A percentile compares a stretch with the other conserved stretches of the same genome.
These are phyloP conservation scores for Ajuga reptans DNA, from an alignment of 305 asterid genomes.

Conservation along the genomic window DNA sequence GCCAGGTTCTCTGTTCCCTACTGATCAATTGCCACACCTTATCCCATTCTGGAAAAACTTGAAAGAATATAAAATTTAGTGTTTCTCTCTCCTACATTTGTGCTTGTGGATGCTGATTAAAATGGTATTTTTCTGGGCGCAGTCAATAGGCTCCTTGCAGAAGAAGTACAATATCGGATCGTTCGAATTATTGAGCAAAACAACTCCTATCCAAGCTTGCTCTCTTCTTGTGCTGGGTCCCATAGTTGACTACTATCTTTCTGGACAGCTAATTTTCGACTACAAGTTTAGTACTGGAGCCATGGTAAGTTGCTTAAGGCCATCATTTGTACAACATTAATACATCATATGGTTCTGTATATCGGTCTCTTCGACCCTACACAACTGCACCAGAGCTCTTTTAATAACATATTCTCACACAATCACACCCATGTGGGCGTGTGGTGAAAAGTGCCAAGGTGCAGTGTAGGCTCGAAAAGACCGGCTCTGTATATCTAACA, in stretches of 20 bases:
- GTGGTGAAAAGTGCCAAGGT: neutral
- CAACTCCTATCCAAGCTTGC: slow-evolving; percentile 93
- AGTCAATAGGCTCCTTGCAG: slow-evolving; percentile 97
- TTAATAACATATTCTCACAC: neutral
- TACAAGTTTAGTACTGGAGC: slow-evolving; percentile 55
- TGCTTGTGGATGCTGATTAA: slow-evolving; percentile 17
- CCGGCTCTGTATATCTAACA: slow-evolving; percentile 15
- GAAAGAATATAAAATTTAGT: neutral
- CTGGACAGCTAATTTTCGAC: slow-evolving; percentile 44
- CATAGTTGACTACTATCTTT: slow-evolving; percentile 62
- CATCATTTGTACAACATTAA: neutral
- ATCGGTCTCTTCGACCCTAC: neutral
- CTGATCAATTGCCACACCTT: neutral
- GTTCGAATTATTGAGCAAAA: slow-evolving; percentile 80
- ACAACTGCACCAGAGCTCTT: neutral
- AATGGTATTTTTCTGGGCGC: slow-evolving; percentile 28
- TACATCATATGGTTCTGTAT: neutral
- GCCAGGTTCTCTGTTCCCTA: neutral
- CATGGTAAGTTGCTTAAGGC: slow-evolving; percentile 42
- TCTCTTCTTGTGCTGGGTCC: slow-evolving; percentile 91
- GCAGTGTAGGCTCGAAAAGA: neutral
- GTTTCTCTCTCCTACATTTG: slow-evolving; percentile 12
- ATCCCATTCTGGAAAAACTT: neutral
- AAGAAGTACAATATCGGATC: slow-evolving; percentile 93
- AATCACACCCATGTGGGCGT: no score